Evolutionary conservation across 1,284 basidiomycete species (phyloP), one percentile per base, ranked within the genome.

Genomic region (Puccinia triticina): DNA sequence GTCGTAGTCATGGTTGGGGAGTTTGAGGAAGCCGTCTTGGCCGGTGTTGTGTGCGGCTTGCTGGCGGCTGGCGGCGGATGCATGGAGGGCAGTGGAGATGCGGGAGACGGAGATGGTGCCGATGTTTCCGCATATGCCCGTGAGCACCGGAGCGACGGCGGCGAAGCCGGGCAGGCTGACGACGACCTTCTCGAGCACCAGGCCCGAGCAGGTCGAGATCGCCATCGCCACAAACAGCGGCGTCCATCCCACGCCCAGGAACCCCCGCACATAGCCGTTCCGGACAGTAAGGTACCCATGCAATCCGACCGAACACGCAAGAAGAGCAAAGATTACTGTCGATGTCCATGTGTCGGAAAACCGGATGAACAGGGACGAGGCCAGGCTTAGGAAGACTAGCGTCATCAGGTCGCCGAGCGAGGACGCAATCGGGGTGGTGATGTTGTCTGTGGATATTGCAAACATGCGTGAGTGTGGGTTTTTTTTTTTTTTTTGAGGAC

Each of bases 361-460:
- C 48, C 84, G 84, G 40, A 86, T 85, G 55, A 88, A 85, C 0
- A 85, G 83, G 8, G 85, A 85, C 0, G 85, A 85, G 64, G 88
- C 83, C 11, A 88, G 83, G 11, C 87, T 87, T 10, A 88, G 84
- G 50, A 88, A 84, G 10, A 86, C 86, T n/a, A 88, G 90, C 0
- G 96, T 97, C 77, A 98, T 90, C 43, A 99, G 89, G 86, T 98
- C 96, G 12, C 96, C 96, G 0, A 98, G 90, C 84, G 94, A 96
- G 2, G 94, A 91, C 0, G 96, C 96, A 7, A 98, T 89, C 0
- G 96, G 95, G 0, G 96, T 94, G 2, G 95, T 94, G 84, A 98
- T 96, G 87, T 98, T 98, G 86, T 98, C 94, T 94, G 84, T 2
- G n/a, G n/a, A n/a, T n/a, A n/a, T n/a, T n/a, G n/a, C n/a, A n/a